These are phyloP conservation scores for Thermomyces lanuginosus DNA, from an alignment of 2,329 filamentous ascomycete species.

Conservation along the genomic window DNA sequence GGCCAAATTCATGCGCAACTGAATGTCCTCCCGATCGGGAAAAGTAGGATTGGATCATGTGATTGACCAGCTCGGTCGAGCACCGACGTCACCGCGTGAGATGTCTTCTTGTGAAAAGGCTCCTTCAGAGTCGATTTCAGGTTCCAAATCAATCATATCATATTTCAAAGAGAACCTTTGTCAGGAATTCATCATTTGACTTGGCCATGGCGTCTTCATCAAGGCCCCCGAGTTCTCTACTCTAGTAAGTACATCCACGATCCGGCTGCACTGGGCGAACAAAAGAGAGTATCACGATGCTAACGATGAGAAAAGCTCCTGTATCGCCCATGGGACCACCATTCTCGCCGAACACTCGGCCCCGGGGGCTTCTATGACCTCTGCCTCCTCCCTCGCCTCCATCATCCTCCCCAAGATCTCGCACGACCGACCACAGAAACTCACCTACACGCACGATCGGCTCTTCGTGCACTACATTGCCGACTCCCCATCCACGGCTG, in stretches of 20 bases:
- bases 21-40: no score
- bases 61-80: no score
- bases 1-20: no score
- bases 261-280: no score
- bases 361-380: constrained; percentile 65
- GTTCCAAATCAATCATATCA: no score
- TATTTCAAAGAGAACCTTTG: no score
- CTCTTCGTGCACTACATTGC: constrained; percentile 94
- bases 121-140: no score
- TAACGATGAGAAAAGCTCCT: constrained; percentile 46
- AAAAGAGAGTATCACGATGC: no score
- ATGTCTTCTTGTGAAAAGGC: no score
- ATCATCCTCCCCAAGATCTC: constrained; percentile 90
- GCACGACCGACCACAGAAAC: constrained; percentile 64
- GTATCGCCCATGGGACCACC: constrained; percentile 83
- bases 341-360: constrained; percentile 88
- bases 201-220: constrained; percentile 60
- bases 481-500: constrained; percentile 60
- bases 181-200: no score
- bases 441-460: constrained; percentile 82
- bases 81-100: no score
- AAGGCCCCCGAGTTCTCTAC: constrained; percentile 46
- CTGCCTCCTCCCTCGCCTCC: constrained; percentile 76
- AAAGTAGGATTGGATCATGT: no score
- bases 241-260: constrained; percentile 44